Evolutionary conservation across 2,329 filamentous ascomycete species (phyloP), one percentile per base, ranked within the genome.

Genomic region (Aspergillus caelatus): DNA sequence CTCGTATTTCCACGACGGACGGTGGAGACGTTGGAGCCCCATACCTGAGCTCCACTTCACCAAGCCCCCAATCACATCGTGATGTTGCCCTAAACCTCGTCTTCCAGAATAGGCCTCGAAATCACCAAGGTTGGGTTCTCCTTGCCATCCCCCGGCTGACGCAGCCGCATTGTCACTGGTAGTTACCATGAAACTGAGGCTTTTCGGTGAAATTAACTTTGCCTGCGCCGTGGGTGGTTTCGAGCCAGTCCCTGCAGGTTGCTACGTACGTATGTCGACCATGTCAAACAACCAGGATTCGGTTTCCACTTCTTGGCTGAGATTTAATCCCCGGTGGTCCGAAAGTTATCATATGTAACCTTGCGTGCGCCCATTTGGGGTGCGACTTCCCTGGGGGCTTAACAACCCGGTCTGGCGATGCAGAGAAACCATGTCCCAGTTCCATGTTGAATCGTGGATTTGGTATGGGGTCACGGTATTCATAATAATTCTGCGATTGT

Each of bases 401-500:
- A 54, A 9, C 23, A 8, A 34, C 50, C 28, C 30, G 2, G 30
- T 19, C 19, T 10, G 21, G 28, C 48, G 28, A 52, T 52, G 48
- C 48, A 52, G 48, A 32, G 48, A 23, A 36, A 16, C 30, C 32
- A 55, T 55, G 52, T 23, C 52, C 12, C n/a, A 39, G 14, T 55
- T 55, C 52, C 3, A 14, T 7, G 34, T 39, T 30, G 52, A 55
- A 26, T 55, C 52, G 21, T 55, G 52, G 52, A 55, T 39, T 19
- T 55, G 52, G 52, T 55, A 55, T 55, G 52, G 52, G 14, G 21
- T 55, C 30, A 39, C 52, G 12, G n/a, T 39, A 16, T 34, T 55
- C n/a, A 19, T 55, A 1, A 39, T 55, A 7, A 39, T 39, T 11
- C n/a, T 55, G 19, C 52, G 52, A 26, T 55, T 55, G 52, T 55